Percentiles rank a stretch among this genome's conserved stretches.
Conservation (phyloP, 495 filamentous ascomycete species). For the Clavariopsis aquatica region DNA sequence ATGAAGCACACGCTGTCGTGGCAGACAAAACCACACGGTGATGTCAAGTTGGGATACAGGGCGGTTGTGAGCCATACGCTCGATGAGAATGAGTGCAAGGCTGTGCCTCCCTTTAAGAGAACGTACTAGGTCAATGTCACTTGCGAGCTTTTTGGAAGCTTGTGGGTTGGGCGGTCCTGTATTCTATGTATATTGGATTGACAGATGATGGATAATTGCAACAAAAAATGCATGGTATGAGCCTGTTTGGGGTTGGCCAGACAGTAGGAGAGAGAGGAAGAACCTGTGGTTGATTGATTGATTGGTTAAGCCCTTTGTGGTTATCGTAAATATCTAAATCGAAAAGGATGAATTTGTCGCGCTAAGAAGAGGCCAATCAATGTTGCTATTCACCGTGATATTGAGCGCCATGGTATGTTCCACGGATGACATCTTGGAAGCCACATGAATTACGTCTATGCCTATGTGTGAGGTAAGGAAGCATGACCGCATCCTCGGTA, state of each 20-base stretch:
- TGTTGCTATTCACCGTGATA: background rate
- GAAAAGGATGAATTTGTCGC: constrained; percentile 3
- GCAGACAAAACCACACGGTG: constrained; percentile 68
- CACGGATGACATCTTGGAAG: no score
- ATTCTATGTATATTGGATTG: constrained; percentile 37
- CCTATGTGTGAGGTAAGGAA: background rate
- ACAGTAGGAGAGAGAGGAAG: no score
- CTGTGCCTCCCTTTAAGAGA: constrained; percentile 48
- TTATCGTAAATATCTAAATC: constrained; percentile 13
- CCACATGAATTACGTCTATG: constrained; percentile 7
- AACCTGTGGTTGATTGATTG: background rate
- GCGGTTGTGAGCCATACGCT: constrained; percentile 42
- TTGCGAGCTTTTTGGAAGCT: background rate
- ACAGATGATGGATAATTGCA: constrained; percentile 4
- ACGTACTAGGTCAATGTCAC: constrained; percentile 41
- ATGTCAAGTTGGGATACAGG: constrained; percentile 46
- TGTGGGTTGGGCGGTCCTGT: constrained; percentile 22
- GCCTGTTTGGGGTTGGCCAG: background rate
- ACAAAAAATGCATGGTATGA: no score
- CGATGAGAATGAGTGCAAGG: constrained; percentile 49
- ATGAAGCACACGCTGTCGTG: constrained; percentile 97
- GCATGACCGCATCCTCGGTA: background rate
- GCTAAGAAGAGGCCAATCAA: background rate
- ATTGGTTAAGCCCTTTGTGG: background rate
- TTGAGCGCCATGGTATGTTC: no score